Conservation (phyloP, 495 filamentous ascomycete species). For the Rostrohypoxylon terebratum region DNA sequence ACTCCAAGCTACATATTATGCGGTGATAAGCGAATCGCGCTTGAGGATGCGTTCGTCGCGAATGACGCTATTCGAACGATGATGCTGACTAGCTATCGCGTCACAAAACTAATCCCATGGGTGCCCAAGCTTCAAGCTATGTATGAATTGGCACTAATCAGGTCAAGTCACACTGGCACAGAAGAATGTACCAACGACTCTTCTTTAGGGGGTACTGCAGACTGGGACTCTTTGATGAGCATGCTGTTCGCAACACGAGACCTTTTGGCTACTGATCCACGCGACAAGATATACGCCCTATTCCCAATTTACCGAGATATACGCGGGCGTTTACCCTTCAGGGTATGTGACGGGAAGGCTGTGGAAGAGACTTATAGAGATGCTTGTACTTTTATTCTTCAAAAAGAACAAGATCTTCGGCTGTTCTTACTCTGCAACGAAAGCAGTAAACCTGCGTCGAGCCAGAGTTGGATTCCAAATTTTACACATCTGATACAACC, state of each 20-base stretch:
- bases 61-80: conserved; percentile 23
- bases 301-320: conserved; percentile 14
- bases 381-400: background rate
- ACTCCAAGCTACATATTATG: conserved; percentile 17
- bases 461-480: background rate
- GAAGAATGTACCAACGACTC: background rate
- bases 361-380: background rate
- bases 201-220: conserved; percentile 9
- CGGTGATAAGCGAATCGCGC: conserved; percentile 10
- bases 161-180: background rate
- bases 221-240: conserved; percentile 12
- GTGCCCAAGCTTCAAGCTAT: conserved; percentile 4
- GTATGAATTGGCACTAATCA: background rate
- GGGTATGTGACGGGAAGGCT: background rate
- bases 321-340: background rate
- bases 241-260: conserved; percentile 8
- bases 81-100: background rate
- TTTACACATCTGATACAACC: background rate
- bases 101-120: background rate
- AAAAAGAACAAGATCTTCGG: background rate
- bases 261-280: conserved; percentile 5
- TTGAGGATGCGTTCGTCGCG: conserved; percentile 9
- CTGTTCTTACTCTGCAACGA: background rate
- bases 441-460: background rate
- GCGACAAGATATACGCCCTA: conserved; percentile 21